Evolutionary conservation across 371 early-diverging fungal genomes (phyloP), one percentile per base, ranked within the genome.

Genomic region (Coemansia sp.): DNA sequence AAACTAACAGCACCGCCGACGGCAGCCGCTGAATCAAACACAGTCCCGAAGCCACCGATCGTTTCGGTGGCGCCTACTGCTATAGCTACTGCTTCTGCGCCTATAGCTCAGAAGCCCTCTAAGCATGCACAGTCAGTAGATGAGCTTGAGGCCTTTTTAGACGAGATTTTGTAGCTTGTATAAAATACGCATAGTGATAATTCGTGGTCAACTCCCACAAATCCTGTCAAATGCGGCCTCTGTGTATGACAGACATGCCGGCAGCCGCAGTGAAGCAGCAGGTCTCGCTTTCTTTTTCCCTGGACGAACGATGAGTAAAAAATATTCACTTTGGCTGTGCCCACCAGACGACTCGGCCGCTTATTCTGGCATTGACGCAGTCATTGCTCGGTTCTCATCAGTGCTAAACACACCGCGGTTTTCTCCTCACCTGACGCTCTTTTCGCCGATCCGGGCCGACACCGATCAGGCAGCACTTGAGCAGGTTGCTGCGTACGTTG

Each of bases 311-410:
- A 53, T 43, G 59, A 43, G 33, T 20, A 30, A 16, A 47, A 70
- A 68, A 33, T 72, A 68, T 42, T 61, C 72, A n/a, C 60, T 72
- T 7, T 72, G 72, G 72, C 49, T 72, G 43, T 64, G 69, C 51
- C 72, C 72, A 4, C 56, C 60, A 1, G 34, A 2, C 1, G 35
- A 14, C 26, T 68, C 68, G 14, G 26, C 31, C 10, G 16, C 60
- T 6, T 48, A 57, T n/a, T 4, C 20, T 2, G n/a, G 3, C 10
- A 56, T 72, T 7, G 41, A 51, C 8, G 12, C 33, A 0, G 45
- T 58, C 2, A 59, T 72, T 30, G 10, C 52, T 12, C 5, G 42
- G 16, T 52, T 52, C 4, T 43, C 72, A 4, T 5, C 36, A 10
- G 5, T 55, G 1, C 68, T 64, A 5, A 42, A 39, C 16, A 36